Evolutionary conservation across 2,329 filamentous ascomycete species (phyloP).

Genomic region (Endoconidiophora laricicola): DNA sequence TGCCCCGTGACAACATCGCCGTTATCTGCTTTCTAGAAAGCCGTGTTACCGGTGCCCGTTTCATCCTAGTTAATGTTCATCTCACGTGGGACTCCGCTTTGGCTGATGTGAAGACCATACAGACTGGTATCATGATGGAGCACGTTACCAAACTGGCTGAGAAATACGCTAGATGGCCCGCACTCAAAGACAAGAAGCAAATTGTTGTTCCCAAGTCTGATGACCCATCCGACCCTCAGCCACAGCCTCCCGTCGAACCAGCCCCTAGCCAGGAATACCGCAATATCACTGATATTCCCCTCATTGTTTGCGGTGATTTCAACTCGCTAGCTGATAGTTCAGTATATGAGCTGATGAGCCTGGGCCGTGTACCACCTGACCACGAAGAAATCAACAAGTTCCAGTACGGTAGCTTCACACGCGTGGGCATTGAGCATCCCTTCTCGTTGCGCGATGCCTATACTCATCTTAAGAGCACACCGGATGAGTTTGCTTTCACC

Average conservation of each 20-base stretch:
- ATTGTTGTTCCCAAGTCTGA: conserved; percentile 27
- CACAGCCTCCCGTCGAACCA: conserved; percentile 43
- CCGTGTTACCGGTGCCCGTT: conserved; percentile 67
- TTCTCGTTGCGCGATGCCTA: conserved; percentile 91
- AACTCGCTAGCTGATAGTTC: conserved; percentile 79
- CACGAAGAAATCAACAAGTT: conserved; percentile 67
- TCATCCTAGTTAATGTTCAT: conserved; percentile 90
- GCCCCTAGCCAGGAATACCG: conserved; percentile 76
- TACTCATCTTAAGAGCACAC: conserved; percentile 61
- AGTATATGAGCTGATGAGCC: conserved; percentile 77
- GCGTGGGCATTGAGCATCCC: conserved; percentile 81
- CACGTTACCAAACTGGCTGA: conserved; percentile 74
- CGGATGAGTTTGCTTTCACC: conserved; percentile 76
- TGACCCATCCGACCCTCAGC: conserved; percentile 26
- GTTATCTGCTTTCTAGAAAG: conserved; percentile 89
- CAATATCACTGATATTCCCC: conserved; percentile 70
- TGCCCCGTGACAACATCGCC: conserved; percentile 96
- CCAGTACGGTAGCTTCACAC: conserved; percentile 85
- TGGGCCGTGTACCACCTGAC: conserved; percentile 59
- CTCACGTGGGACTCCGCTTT: conserved; percentile 85
- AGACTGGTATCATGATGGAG: conserved; percentile 91
- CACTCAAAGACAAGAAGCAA: conserved; percentile 65
- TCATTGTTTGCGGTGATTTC: conserved; percentile 89
- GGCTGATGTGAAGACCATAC: conserved; percentile 89
- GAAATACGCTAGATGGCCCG: conserved; percentile 61